Conservation (phyloP, 805 yeast species). For the Teunomyces tritomae region DNA sequence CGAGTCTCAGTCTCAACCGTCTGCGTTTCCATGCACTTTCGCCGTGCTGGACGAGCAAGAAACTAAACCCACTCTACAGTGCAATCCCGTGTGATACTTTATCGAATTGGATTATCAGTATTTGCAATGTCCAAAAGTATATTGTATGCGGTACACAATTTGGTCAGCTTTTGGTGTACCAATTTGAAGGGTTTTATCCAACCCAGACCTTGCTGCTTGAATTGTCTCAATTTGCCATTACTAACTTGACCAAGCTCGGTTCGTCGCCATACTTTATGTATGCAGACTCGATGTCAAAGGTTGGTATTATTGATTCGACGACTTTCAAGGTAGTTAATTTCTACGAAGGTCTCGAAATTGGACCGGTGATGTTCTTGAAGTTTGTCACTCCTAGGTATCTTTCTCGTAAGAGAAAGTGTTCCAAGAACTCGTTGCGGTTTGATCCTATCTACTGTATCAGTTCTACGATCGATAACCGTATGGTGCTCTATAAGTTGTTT, state of each 20-base stretch:
- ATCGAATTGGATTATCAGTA: conserved; percentile 23
- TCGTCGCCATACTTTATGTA: conserved; percentile 18
- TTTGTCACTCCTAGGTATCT: conserved; percentile 10
- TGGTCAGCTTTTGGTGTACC: conserved; percentile 25
- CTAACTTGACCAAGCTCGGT: conserved; percentile 14
- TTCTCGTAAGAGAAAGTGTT: conserved; percentile 6
- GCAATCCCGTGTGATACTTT: conserved; percentile 9
- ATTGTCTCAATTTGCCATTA: conserved; percentile 26
- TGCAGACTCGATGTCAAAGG: conserved; percentile 29
- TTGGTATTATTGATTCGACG: conserved; percentile 23
- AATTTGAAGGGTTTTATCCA: conserved; percentile 14
- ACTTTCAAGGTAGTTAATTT: conserved; percentile 12
- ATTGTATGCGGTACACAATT: conserved; percentile 31
- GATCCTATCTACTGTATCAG: conserved; percentile 23
- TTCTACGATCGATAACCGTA: conserved; percentile 19
- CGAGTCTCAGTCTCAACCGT: conserved; percentile 2
- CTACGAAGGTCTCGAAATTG: conserved; percentile 22
- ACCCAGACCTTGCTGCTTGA: conserved; percentile 9
- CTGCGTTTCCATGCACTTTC: conserved; percentile 9
- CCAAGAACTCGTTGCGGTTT: conserved; percentile 11
- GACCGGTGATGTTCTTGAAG: conserved; percentile 17
- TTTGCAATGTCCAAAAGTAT: conserved; percentile 14
- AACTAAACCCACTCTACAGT: conserved; percentile 6
- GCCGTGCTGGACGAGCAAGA: conserved; percentile 10
- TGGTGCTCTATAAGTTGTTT: conserved; percentile 21